These are phyloP conservation scores for Alnus rubra DNA, from an alignment of 306 rosid genomes.

Conservation along the genomic window DNA sequence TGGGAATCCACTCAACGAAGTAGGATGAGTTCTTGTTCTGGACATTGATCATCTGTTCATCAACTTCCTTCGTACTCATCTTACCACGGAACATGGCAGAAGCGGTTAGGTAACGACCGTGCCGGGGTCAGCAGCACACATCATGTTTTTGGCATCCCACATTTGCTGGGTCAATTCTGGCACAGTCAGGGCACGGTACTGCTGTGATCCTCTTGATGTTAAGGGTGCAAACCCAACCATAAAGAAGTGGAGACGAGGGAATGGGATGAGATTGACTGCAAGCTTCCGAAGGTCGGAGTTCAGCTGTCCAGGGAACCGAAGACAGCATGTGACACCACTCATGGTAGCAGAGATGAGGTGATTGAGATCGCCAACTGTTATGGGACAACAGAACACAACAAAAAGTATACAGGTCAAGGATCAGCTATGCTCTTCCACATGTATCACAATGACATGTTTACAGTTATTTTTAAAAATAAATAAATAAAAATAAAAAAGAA, in stretches of 20 bases:
- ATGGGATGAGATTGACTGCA: slow-evolving; percentile 55
- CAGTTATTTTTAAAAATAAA: background rate
- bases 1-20: slow-evolving; percentile 59
- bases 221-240: slow-evolving; percentile 65
- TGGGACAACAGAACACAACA: background rate
- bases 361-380: slow-evolving; percentile 53
- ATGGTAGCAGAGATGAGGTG: slow-evolving; percentile 56
- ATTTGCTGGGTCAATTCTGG: slow-evolving; percentile 58
- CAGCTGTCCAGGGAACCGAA: slow-evolving; percentile 55
- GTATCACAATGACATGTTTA: background rate
- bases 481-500: background rate
- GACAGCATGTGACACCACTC: slow-evolving; percentile 59
- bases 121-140: slow-evolving; percentile 66
- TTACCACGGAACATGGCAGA: slow-evolving; percentile 60
- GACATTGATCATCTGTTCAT: slow-evolving; percentile 54
- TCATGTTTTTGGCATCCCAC: slow-evolving; percentile 69
- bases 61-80: slow-evolving; percentile 62
- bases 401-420: background rate
- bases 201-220: slow-evolving; percentile 59
- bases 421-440: background rate
- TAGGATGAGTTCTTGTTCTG: slow-evolving; percentile 60
- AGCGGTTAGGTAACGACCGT: slow-evolving; percentile 55
- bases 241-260: slow-evolving; percentile 55
- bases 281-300: slow-evolving; percentile 61
- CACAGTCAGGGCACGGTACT: slow-evolving; percentile 47